These are phyloP conservation scores for Debaryomyces subglobosus DNA, from an alignment of 1,139 yeast species.

Conservation along the genomic window DNA sequence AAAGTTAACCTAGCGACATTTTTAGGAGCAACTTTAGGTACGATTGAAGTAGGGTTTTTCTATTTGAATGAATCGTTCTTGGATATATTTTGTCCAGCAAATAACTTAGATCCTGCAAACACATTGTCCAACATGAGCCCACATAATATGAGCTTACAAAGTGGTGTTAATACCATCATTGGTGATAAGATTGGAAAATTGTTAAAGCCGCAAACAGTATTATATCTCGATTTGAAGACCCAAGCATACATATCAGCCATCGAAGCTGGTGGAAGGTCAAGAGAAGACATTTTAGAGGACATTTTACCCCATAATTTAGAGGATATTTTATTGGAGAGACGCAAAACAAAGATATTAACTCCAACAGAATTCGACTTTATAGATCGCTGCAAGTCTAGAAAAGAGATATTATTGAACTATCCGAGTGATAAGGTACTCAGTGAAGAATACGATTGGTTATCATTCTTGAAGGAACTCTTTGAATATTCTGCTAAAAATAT, in stretches of 20 bases:
- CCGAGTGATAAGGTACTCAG: slow-evolving; percentile 44
- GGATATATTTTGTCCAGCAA: slow-evolving; percentile 78
- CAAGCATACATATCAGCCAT: slow-evolving; percentile 93
- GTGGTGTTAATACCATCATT: slow-evolving; percentile 39
- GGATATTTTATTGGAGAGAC: slow-evolving; percentile 32
- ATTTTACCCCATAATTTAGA: slow-evolving; percentile 73
- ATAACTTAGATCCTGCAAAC: slow-evolving; percentile 46
- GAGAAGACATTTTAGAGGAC: slow-evolving; percentile 71
- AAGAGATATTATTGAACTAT: slow-evolving; percentile 58
- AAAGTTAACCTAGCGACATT: slow-evolving; percentile 89
- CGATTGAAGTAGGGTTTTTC: slow-evolving; percentile 84
- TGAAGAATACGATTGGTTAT: slow-evolving; percentile 38
- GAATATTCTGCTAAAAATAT: slow-evolving; percentile 79
- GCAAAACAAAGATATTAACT: slow-evolving; percentile 42
- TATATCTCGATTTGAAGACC: slow-evolving; percentile 85
- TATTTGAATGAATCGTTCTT: slow-evolving; percentile 81
- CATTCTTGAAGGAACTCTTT: slow-evolving; percentile 60
- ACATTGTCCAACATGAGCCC: slow-evolving; percentile 44
- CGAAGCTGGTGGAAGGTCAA: slow-evolving; percentile 69
- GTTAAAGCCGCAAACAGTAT: slow-evolving; percentile 75
- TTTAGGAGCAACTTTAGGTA: slow-evolving; percentile 79
- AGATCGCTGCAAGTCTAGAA: slow-evolving; percentile 68
- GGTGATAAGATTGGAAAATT: slow-evolving; percentile 58
- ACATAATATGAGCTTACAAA: slow-evolving; percentile 37
- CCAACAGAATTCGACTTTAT: slow-evolving; percentile 77